phyloP scores from a whole-genome alignment of 108 stramenopile genomes.

The Asterionellopsis glacialis region DNA sequence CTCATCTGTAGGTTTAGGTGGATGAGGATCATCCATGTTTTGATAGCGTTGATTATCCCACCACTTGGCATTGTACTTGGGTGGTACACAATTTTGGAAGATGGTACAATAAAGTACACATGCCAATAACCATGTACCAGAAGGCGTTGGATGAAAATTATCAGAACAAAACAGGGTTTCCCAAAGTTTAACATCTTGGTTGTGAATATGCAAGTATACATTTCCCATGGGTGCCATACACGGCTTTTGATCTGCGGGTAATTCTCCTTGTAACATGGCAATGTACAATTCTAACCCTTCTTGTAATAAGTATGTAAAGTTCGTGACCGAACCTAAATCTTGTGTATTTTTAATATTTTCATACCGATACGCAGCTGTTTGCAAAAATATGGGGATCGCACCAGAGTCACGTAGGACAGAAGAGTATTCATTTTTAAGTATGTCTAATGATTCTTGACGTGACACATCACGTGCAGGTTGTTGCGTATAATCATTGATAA shows the following conservation, averaged over 20 bases:
- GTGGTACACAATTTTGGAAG: neutral
- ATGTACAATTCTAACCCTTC: conserved; percentile 43
- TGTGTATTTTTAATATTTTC: conserved; percentile 24
- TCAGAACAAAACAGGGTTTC: conserved; percentile 10
- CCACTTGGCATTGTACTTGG: neutral
- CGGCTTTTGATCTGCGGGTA: conserved; percentile 4
- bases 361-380: conserved; percentile 40
- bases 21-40: neutral
- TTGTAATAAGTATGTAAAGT: conserved; percentile 35
- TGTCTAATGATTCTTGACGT: conserved; percentile 26
- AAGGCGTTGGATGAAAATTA: conserved; percentile 8
- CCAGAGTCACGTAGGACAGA: conserved; percentile 28
- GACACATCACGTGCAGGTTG: conserved; percentile 39
- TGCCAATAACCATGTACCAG: conserved; percentile 8
- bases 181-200: conserved; percentile 8
- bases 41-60: neutral
- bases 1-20: neutral
- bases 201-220: conserved; percentile 7
- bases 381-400: conserved; percentile 35
- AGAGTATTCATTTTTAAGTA: conserved; percentile 35
- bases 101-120: conserved; percentile 11
- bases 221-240: conserved; percentile 14
- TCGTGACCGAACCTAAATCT: conserved; percentile 23
- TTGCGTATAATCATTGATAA: conserved; percentile 81
- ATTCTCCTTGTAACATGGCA: neutral